Evolutionary conservation across 169 alveolate genomes (phyloP), one percentile per base, ranked within the genome.

Genomic region (Plasmodium sp.): DNA sequence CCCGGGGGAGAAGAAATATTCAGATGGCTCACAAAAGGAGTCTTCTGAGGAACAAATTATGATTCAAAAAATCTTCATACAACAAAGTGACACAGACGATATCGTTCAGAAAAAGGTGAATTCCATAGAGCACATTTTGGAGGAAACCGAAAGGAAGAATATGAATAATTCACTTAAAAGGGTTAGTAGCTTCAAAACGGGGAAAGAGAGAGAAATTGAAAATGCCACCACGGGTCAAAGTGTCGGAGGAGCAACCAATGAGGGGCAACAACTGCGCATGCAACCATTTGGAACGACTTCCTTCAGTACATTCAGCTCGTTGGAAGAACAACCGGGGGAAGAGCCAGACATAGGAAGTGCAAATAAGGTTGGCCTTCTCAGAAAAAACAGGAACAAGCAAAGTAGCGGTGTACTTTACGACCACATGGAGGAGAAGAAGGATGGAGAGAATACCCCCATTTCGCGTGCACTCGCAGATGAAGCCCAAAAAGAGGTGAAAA

Each of bases 31-130:
- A 72, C 45, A 71, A 36, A 54, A 62, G 18, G 75, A 41, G 27
- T 22, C 73, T 43, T 39, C 58, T 31, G 93, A 71, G 51, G 93
- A 86, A 10, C 77, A 67, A 56, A 86, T 86, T 3, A 86, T 75
- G 86, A 41, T 86, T 77, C 86, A 86, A 16, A 77, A 16, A 51
- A n/a, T 75, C 56, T 45, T 77, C 45, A 54, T 86, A 51, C 81
- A 86, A 9, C 74, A 77, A 86, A 86, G 81, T 77, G 86, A 86
- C 81, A 86, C 67, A 14, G 67, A 75, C 71, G 74, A 27, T 31
- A 56, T 51, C 18, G 93, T 86, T 31, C 93, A 48, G 71, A 86
- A 56, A 36, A 86, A 74, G 80, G 58, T 86, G 34, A 39, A 86
- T 71, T 51, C 72, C 72, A 86, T 86, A 22, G 93, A 86, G 45